A percentile compares a stretch with the other conserved stretches of the same genome.
phyloP scores from a whole-genome alignment of 768 basidiomycete species.

The Gyrodon lividus region DNA sequence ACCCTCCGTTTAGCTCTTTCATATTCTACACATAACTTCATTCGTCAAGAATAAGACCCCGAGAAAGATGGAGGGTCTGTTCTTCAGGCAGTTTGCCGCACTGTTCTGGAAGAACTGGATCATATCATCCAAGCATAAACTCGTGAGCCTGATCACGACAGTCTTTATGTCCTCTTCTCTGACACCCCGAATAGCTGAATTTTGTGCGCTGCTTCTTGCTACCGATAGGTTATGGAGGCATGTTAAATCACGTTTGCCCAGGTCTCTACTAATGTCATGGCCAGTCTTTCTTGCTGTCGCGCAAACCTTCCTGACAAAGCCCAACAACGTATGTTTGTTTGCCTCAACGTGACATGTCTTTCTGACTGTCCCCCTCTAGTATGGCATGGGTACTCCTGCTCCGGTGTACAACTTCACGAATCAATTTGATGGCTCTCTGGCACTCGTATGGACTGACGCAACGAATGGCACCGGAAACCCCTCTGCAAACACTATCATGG shows the following conservation, averaged over 20 bases:
- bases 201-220: conserved; percentile 59
- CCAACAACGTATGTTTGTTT: conserved; percentile 50
- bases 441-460: conserved; percentile 67
- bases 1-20: not conserved
- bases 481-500: conserved; percentile 59
- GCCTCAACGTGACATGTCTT: not conserved
- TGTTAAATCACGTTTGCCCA: not conserved
- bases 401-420: conserved; percentile 47
- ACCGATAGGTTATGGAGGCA: conserved; percentile 59
- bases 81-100: conserved; percentile 60
- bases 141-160: conserved; percentile 41
- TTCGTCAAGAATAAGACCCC: not conserved
- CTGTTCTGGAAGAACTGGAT: conserved; percentile 78
- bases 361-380: conserved; percentile 35
- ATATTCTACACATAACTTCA: not conserved
- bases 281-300: conserved; percentile 60
- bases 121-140: conserved; percentile 59
- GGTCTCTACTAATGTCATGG: not conserved
- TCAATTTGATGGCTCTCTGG: conserved; percentile 51
- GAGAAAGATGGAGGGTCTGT: conserved; percentile 34
- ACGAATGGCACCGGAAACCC: conserved; percentile 57
- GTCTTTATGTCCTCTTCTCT: not conserved
- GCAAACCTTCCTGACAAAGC: conserved; percentile 55
- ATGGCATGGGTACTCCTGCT: conserved; percentile 58
- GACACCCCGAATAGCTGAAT: conserved; percentile 44